Evolutionary conservation across 768 basidiomycete genomes (phyloP).

Genomic region (Trametes cubensis): DNA sequence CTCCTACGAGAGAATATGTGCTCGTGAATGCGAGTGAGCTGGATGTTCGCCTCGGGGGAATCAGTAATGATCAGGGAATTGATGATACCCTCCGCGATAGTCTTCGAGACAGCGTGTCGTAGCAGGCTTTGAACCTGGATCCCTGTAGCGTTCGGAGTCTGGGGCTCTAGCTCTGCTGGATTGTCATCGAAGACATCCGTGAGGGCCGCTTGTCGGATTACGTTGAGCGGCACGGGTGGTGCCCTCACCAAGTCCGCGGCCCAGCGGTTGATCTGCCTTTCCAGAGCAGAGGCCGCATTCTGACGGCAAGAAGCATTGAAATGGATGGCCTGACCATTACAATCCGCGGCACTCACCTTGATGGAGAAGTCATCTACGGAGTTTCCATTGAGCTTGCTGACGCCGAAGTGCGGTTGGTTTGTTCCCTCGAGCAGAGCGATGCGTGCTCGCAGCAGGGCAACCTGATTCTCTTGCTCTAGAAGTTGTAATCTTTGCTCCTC

Average conservation of each 20-base stretch:
- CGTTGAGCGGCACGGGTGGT: constrained; percentile 55
- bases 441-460: constrained; percentile 69
- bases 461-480: constrained; percentile 82
- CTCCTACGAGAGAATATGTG: constrained; percentile 81
- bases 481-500: constrained; percentile 79
- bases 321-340: background rate
- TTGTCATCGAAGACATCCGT: constrained; percentile 57
- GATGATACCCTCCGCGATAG: constrained; percentile 75
- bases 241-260: constrained; percentile 71
- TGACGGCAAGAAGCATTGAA: constrained; percentile 32
- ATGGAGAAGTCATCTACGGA: constrained; percentile 89
- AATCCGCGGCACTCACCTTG: constrained; percentile 48
- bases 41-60: constrained; percentile 80
- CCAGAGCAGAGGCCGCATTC: constrained; percentile 82
- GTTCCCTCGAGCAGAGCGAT: constrained; percentile 77
- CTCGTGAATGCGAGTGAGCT: constrained; percentile 85
- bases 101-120: constrained; percentile 78
- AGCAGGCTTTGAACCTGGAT: constrained; percentile 81
- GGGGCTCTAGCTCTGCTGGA: constrained; percentile 44
- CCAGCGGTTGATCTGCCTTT: constrained; percentile 86
- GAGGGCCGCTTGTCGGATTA: constrained; percentile 60
- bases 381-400: constrained; percentile 52
- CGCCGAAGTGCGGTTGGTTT: constrained; percentile 38
- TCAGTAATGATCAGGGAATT: constrained; percentile 88
- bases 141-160: constrained; percentile 39